Base-by-base conservation (phyloP, 2,329 filamentous ascomycete species). In the Metarhizium brunneum region DNA sequence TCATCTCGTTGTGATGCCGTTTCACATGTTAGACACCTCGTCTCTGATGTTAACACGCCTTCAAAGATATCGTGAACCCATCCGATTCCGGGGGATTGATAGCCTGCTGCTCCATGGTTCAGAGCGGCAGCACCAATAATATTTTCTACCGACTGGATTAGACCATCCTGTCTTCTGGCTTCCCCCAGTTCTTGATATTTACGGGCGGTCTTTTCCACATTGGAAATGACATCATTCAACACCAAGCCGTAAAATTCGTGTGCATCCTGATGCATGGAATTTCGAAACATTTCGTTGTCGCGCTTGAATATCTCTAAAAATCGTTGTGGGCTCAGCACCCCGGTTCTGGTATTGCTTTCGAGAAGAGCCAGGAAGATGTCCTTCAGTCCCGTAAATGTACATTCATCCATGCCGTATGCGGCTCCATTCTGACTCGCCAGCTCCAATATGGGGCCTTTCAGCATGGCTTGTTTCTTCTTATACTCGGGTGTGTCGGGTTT, bases 41-140 rank as follows among this genome's bases (percentile, higher is more conserved):
- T 99, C 74, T 99, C 94, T 10, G 94, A 99, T 5, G 91, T 96
- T 62, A 99, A 75, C 2, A 91, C 86, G 29, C 94, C 94, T 70
- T 99, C 92, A 63, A 99, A 99, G 42, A 99, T 85, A 65, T 96
- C 91, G 71, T 97, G 92, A 29, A 99, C 92, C 92, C 94, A 97
- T 59, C 90, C 84, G 2, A 86, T 87, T 30, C 82, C 84, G 0
- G 83, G 81, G 3, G 82, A 81, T 57, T 79, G 78, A 1, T 77
- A 71, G 53, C 77, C 77, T 10, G 63, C 61, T 11, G 63, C 61
- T 20, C 70, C 64, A 59, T 73, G 60, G 54, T 67, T 73, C 8
- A 66, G 64, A 50, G 72, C 64, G 16, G 65, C 65, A 13, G 67
- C 66, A 48, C 63, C 68, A 54, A 68, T 58, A 42, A 63, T 65